Conservation (phyloP, 352 stramenopile genomes). For the Ochromonadaceae sp. region DNA sequence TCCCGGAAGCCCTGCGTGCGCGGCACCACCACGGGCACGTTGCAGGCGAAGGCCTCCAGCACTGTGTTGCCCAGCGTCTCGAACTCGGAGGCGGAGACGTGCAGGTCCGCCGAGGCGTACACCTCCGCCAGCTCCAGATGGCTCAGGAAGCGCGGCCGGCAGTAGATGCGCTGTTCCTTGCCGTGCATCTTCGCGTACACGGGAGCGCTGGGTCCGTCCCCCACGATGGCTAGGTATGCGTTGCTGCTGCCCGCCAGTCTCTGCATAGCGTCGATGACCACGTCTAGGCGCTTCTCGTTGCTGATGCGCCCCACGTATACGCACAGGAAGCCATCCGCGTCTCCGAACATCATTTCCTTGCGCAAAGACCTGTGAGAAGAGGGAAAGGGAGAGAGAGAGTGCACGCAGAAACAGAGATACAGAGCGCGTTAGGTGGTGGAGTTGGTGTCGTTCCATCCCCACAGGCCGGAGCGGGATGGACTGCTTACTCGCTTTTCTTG, state of each 20-base stretch:
- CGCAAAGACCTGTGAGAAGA: neutral
- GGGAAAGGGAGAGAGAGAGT: too few relatives aligned
- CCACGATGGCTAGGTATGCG: slow-evolving; percentile 30
- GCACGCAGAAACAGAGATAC: too few relatives aligned
- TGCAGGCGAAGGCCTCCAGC: slow-evolving; percentile 34
- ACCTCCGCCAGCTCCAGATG: slow-evolving; percentile 27
- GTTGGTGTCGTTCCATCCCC: too few relatives aligned
- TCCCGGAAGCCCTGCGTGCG: slow-evolving; percentile 31
- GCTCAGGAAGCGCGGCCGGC: slow-evolving; percentile 27
- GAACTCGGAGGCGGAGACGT: slow-evolving; percentile 33
- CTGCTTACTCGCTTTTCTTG: too few relatives aligned
- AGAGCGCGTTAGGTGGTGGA: too few relatives aligned
- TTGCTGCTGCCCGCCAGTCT: neutral
- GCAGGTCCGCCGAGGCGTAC: slow-evolving; percentile 35
- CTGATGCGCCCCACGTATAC: slow-evolving; percentile 26
- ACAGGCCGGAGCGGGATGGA: too few relatives aligned
- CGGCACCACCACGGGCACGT: slow-evolving; percentile 33
- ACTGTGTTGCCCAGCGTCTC: slow-evolving; percentile 40
- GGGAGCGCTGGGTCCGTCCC: slow-evolving; percentile 24
- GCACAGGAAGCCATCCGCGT: slow-evolving; percentile 12
- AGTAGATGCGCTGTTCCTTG: slow-evolving; percentile 26
- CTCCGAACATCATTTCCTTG: slow-evolving; percentile 9
- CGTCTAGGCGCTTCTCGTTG: slow-evolving; percentile 24
- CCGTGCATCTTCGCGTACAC: slow-evolving; percentile 28
- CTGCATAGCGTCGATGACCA: slow-evolving; percentile 12